These are phyloP conservation scores for Hyphochytrium catenoides DNA, from an alignment of 352 stramenopile genomes.

Conservation along the genomic window DNA sequence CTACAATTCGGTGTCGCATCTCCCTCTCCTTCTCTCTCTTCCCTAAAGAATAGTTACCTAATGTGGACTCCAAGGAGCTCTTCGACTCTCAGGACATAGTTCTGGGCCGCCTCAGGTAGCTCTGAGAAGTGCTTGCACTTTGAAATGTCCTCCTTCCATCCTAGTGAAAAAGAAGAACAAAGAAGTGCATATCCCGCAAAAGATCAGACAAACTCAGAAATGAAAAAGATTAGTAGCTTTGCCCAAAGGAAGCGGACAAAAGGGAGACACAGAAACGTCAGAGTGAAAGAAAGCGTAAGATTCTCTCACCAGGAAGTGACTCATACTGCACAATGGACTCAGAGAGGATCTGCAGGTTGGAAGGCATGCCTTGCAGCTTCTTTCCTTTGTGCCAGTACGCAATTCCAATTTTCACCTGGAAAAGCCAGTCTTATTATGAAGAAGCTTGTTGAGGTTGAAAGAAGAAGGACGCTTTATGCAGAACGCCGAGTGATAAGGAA, in stretches of 20 bases:
- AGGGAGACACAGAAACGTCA: too few species aligned
- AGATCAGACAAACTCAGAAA: too few species aligned
- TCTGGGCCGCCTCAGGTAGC: constrained; percentile 76
- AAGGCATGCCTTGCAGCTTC: constrained; percentile 80
- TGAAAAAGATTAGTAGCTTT: too few species aligned
- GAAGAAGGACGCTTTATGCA: not conserved
- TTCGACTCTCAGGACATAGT: constrained; percentile 91
- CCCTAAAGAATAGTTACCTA: too few species aligned
- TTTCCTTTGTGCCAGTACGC: constrained; percentile 84
- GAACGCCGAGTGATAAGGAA: too few species aligned
- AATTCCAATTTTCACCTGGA: constrained; percentile 72
- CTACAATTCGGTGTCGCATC: too few species aligned
- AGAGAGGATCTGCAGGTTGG: constrained; percentile 70
- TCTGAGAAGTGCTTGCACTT: constrained; percentile 88
- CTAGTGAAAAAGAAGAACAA: constrained; percentile 12
- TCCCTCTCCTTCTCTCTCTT: too few species aligned
- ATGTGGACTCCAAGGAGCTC: constrained; percentile 85
- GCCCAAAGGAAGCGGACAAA: too few species aligned
- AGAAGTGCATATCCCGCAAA: not conserved
- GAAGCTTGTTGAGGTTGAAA: not conserved
- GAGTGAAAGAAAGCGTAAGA: too few species aligned
- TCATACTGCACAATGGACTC: constrained; percentile 89
- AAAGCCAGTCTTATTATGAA: too few species aligned
- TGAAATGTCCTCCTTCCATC: constrained; percentile 92
- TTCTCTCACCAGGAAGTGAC: constrained; percentile 37